A percentile compares a stretch with the other conserved stretches of the same genome.
Conservation (phyloP, 805 yeast species). For the Helenozyma rhizophorensis region DNA sequence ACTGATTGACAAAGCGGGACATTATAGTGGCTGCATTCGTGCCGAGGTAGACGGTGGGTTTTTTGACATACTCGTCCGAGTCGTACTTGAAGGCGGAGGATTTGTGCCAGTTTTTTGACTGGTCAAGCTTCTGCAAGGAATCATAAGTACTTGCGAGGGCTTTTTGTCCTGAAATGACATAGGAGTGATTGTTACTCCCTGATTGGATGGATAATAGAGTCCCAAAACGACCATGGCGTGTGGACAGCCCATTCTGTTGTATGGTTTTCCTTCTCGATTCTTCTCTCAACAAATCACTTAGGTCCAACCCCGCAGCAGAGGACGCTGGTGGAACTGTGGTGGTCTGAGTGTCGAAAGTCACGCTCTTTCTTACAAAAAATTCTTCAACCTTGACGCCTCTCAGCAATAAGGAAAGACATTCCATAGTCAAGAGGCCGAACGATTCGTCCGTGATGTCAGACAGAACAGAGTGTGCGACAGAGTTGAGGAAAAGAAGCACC, state of each 20-base stretch:
- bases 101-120: constrained; percentile 61
- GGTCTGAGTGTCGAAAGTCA: constrained; percentile 1
- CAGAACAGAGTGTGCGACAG: constrained; percentile 63
- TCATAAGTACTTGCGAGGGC: constrained; percentile 49
- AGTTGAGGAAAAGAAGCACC: constrained; percentile 68
- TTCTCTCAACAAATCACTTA: constrained; percentile 50
- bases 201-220: constrained; percentile 72
- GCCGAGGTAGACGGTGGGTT: constrained; percentile 24
- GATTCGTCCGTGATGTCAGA: constrained; percentile 57
- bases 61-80: constrained; percentile 32
- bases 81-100: constrained; percentile 35
- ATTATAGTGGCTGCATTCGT: constrained; percentile 28
- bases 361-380: constrained; percentile 4
- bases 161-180: constrained; percentile 68
- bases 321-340: constrained; percentile 16
- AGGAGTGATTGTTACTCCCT: constrained; percentile 49
- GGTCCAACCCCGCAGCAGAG: constrained; percentile 35
- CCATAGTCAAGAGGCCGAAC: constrained; percentile 62
- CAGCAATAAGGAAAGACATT: constrained; percentile 60
- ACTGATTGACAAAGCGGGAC: constrained; percentile 44
- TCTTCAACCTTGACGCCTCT: constrained; percentile 41
- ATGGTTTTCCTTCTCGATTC: constrained; percentile 54
- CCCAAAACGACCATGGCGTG: constrained; percentile 91
- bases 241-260: constrained; percentile 48
- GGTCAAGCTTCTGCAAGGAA: constrained; percentile 62